Base-by-base conservation (phyloP, 306 rosid species). In the Oxytropis ochrocephala region DNA sequence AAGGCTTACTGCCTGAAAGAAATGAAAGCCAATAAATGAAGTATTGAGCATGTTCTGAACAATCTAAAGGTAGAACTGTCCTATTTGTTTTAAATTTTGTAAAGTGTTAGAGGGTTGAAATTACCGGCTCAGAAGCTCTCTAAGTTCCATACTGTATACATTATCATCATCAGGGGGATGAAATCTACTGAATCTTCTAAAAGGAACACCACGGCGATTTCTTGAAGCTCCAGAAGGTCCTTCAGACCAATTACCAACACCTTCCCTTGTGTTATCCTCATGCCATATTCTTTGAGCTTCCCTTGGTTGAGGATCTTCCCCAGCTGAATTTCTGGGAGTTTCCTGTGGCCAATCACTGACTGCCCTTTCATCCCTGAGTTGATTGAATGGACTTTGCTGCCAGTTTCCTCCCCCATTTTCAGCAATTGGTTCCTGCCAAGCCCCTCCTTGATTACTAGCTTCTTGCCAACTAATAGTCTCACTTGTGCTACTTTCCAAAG, bases 71-170 rank as follows among this genome's bases (percentile, higher is more conserved):
- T 19, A 75, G 52, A 64, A 38, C 58, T 47, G 61, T 58, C 19
- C n/a, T 1, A 29, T 19, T 72, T 12, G 5, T 54, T 54, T 60
- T 46, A 55, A 55, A 70, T 24, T 54, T 70, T 43, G 36, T 24
- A 33, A 46, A 64, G 17, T 55, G 49, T 65, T 47, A 27, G 19
- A 56, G n/a, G n/a, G n/a, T n/a, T n/a, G n/a, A n/a, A 55, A 75
- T 24, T 84, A 95, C 99, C 99, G 85, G 99, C 99, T 87, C 75
- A 95, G 52, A 84, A 95, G 99, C 70, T 95, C 99, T 87, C 99
- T 86, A 51, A 95, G 97, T 76, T 95, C 99, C 99, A 95, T 95
- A 58, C 99, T 95, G 75, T 95, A 95, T 69, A 95, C 99, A 27
- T 89, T 95, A 76, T 91, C 99, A 76, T 91, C 99, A 69, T 91